Percentiles rank a stretch among this genome's conserved stretches.
These are phyloP conservation scores for Achaetomiella virescens DNA, from an alignment of 495 filamentous ascomycete genomes.

Conservation along the genomic window DNA sequence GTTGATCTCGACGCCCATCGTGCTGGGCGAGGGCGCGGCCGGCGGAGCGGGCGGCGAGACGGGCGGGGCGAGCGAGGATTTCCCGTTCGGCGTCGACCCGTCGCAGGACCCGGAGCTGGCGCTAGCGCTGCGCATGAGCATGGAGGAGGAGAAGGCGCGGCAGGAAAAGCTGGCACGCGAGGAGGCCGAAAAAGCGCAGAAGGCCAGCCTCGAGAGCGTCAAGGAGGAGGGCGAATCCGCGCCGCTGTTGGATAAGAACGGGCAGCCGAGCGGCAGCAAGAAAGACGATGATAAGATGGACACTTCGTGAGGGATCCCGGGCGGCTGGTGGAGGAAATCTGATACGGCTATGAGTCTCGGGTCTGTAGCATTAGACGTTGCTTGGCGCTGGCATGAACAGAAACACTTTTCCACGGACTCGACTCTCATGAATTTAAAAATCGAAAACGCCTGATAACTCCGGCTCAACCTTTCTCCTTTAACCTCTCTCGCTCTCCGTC, in stretches of 20 bases:
- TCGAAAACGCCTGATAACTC: constrained; percentile 21
- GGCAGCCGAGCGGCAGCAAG: constrained; percentile 58
- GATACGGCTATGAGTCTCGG: not conserved
- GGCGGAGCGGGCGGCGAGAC: constrained; percentile 53
- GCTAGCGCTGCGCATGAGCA: constrained; percentile 91
- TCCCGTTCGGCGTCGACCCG: constrained; percentile 69
- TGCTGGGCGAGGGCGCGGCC: constrained; percentile 66
- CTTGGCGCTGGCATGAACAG: constrained; percentile 7
- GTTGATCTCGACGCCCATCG: constrained; percentile 83
- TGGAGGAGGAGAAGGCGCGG: constrained; percentile 91
- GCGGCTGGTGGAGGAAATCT: not conserved
- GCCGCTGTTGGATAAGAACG: constrained; percentile 59
- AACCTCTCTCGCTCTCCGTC: not conserved
- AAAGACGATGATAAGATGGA: constrained; percentile 66
- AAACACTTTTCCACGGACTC: not conserved
- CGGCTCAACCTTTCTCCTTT: not conserved
- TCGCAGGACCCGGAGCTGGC: constrained; percentile 87
- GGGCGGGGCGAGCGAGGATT: constrained; percentile 47
- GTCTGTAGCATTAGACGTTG: constrained; percentile 13
- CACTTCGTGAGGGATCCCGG: constrained; percentile 49
- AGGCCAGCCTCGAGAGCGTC: constrained; percentile 72
- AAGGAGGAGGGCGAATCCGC: constrained; percentile 68
- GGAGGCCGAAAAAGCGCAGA: constrained; percentile 58
- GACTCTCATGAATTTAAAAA: not conserved
- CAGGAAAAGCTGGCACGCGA: constrained; percentile 76